Percentiles rank a stretch among this genome's conserved stretches.
Conservation (phyloP, 306 rosid genomes). For the Trifolium fragiferum region DNA sequence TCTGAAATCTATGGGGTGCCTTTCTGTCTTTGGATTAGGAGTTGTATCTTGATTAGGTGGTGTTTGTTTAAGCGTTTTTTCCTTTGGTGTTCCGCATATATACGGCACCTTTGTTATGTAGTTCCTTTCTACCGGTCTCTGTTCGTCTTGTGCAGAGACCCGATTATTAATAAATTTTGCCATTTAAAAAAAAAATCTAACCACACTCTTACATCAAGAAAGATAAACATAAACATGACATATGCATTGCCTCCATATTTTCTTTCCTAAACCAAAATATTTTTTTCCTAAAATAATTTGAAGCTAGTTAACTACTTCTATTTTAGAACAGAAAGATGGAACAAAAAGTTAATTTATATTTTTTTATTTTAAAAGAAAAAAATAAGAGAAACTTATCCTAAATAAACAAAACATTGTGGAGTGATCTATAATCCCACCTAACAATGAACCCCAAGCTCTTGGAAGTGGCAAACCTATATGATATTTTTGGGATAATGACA, state of each 20-base stretch:
- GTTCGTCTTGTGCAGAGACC: no score
- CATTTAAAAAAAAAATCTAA: no score
- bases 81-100: no score
- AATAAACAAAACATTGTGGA: constrained; percentile 26
- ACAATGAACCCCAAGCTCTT: constrained; percentile 55
- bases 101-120: no score
- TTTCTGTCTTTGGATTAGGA: no score
- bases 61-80: no score
- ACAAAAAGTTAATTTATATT: background rate
- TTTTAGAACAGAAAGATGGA: background rate
- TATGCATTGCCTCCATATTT: background rate
- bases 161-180: no score
- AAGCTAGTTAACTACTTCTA: constrained; percentile 10
- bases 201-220: no score
- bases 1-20: no score
- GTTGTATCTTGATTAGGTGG: no score
- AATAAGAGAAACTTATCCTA: background rate
- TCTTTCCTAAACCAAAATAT: constrained; percentile 6
- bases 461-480: constrained; percentile 43
- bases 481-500: constrained; percentile 52
- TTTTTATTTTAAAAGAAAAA: background rate
- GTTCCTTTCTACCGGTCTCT: no score
- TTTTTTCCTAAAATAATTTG: constrained; percentile 3
- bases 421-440: constrained; percentile 46
- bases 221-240: no score